phyloP scores from a whole-genome alignment of 2,329 filamentous ascomycete genomes.

The Alternaria ethzedia region DNA sequence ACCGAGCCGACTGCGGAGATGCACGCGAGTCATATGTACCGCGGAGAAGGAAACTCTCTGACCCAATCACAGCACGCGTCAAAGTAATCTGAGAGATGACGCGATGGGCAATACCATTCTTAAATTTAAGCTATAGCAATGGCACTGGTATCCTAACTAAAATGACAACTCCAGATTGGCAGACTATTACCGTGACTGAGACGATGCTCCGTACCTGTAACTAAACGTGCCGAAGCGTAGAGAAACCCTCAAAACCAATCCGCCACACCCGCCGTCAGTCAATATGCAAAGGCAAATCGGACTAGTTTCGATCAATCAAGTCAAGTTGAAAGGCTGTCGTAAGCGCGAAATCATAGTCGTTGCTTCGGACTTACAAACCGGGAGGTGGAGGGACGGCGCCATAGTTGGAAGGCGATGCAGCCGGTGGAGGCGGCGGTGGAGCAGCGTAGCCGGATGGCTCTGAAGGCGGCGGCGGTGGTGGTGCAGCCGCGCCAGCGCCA shows the following conservation, averaged over 20 bases:
- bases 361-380: slow-evolving; percentile 36
- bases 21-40: slow-evolving; percentile 13
- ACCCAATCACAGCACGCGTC: slow-evolving; percentile 31
- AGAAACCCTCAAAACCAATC: not conserved
- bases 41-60: slow-evolving; percentile 24
- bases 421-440: slow-evolving; percentile 44
- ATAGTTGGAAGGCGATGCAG: slow-evolving; percentile 43
- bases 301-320: slow-evolving; percentile 17
- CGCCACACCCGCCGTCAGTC: not conserved
- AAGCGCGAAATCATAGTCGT: slow-evolving; percentile 20
- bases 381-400: slow-evolving; percentile 45
- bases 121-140: slow-evolving; percentile 2
- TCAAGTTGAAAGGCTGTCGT: slow-evolving; percentile 16
- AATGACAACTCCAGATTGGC: slow-evolving; percentile 1
- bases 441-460: slow-evolving; percentile 36
- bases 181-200: slow-evolving; percentile 1
- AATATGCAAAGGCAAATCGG: slow-evolving; percentile 2
- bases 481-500: slow-evolving; percentile 31
- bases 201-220: not conserved
- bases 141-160: slow-evolving; percentile 13
- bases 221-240: slow-evolving; percentile 9
- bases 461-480: slow-evolving; percentile 39
- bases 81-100: slow-evolving; percentile 6
- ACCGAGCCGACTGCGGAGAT: not conserved
- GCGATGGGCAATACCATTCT: not conserved